Evolutionary conservation across 2,329 filamentous ascomycete species (phyloP).

Genomic region (Epichloe amarillans): DNA sequence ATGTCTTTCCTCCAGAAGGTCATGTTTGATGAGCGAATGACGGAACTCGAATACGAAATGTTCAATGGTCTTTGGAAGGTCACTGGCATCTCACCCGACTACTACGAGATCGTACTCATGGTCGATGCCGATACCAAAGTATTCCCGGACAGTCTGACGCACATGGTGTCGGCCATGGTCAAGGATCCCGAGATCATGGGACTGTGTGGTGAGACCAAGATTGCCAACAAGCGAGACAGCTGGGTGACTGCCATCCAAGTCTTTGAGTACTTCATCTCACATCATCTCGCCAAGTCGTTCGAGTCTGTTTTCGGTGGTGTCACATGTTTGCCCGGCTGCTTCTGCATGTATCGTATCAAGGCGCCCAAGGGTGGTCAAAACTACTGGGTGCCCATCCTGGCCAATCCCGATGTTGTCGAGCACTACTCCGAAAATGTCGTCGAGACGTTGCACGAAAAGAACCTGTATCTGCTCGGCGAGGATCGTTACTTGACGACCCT

Average conservation of each 20-base stretch:
- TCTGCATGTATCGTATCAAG: conserved; percentile 99
- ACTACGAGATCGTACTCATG: conserved; percentile 97
- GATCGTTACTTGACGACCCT: conserved; percentile 92
- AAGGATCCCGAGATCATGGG: conserved; percentile 99
- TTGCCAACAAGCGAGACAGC: conserved; percentile 88
- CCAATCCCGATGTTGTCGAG: conserved; percentile 96
- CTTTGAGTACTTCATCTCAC: conserved; percentile 98
- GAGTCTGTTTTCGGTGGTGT: conserved; percentile 98
- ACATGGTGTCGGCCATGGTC: conserved; percentile 99
- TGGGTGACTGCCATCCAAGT: conserved; percentile 99
- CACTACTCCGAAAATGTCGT: conserved; percentile 99
- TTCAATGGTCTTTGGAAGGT: conserved; percentile 99
- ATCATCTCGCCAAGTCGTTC: conserved; percentile 93
- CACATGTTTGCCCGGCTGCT: conserved; percentile 94
- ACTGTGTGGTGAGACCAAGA: conserved; percentile 96
- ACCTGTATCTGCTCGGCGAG: conserved; percentile 78
- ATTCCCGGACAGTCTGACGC: conserved; percentile 93
- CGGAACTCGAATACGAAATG: conserved; percentile 97
- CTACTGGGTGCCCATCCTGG: conserved; percentile 98
- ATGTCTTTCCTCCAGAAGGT: conserved; percentile 99
- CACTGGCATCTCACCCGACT: conserved; percentile 94
- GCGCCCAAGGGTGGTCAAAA: conserved; percentile 96
- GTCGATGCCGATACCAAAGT: conserved; percentile 99
- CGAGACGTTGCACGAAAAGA: conserved; percentile 96
- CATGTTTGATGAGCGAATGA: conserved; percentile 99